Percentiles rank a stretch among this genome's conserved stretches.
Evolutionary conservation across 2,329 filamentous ascomycete genomes (phyloP).

Genomic region (Aureobasidium sp.): DNA sequence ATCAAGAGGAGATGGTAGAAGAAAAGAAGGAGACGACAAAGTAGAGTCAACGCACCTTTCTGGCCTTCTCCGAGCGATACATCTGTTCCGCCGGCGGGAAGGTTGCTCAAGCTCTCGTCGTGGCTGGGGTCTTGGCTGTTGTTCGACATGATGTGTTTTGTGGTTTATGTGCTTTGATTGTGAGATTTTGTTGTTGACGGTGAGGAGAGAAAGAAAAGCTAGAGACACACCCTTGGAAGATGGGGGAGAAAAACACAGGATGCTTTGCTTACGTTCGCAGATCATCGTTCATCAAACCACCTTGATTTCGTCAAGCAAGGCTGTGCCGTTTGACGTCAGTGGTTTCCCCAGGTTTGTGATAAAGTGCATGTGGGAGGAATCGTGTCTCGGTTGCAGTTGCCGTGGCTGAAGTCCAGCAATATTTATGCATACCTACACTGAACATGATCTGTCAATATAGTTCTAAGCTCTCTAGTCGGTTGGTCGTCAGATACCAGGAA

Average conservation of each 20-base stretch:
- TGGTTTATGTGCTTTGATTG: neutral
- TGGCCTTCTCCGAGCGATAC: neutral
- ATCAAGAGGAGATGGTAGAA: neutral
- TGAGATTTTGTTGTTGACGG: neutral
- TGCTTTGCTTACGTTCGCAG: neutral
- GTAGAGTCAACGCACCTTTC: neutral
- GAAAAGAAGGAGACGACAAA: neutral
- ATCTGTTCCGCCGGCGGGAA: conserved; percentile 3
- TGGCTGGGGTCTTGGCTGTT: conserved; percentile 5
- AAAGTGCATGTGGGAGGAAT: neutral
- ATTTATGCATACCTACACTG: neutral
- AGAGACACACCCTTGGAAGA: too few species aligned
- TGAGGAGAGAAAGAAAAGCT: neutral
- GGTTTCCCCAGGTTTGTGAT: neutral
- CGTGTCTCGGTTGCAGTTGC: neutral
- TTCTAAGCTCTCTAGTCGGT: neutral
- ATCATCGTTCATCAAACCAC: neutral
- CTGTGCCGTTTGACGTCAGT: neutral
- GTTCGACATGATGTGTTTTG: neutral
- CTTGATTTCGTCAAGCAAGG: neutral
- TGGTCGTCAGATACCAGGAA: neutral
- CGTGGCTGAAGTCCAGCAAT: neutral
- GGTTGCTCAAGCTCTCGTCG: conserved; percentile 6
- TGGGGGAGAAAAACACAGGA: neutral
- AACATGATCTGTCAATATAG: neutral